Conservation (phyloP, 208 protist genomes). For the Leptomonas seymouri region DNA sequence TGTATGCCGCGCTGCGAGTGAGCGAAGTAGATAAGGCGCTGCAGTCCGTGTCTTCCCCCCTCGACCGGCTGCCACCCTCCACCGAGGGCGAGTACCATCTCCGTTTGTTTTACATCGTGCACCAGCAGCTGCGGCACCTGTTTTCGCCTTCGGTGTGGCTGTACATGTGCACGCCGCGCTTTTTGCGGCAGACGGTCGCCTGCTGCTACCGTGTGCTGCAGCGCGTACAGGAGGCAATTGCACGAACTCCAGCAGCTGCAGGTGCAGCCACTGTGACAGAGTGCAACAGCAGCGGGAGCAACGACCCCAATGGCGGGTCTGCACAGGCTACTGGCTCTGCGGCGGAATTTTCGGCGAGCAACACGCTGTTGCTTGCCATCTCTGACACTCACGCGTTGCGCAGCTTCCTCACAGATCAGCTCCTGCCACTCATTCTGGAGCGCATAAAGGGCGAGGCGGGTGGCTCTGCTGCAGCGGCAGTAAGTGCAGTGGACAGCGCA, state of each 20-base stretch:
- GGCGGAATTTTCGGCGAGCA: background rate
- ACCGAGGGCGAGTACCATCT: constrained; percentile 21
- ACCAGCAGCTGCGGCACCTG: constrained; percentile 34
- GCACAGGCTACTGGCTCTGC: background rate
- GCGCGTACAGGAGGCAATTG: constrained; percentile 27
- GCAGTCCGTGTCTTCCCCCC: constrained; percentile 26
- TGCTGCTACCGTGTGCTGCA: constrained; percentile 35
- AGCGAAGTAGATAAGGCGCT: constrained; percentile 57
- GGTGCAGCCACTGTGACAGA: background rate
- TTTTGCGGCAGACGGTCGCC: constrained; percentile 28
- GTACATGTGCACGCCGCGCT: constrained; percentile 31
- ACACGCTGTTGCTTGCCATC: constrained; percentile 26
- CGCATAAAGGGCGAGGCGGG: constrained; percentile 1
- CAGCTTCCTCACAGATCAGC: constrained; percentile 16
- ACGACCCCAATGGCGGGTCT: background rate
- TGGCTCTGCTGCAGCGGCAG: background rate
- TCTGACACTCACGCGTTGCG: constrained; percentile 25
- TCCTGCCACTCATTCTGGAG: constrained; percentile 19
- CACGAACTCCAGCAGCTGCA: background rate
- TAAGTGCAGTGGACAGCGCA: no score
- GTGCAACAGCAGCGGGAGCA: background rate
- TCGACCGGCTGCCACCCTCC: constrained; percentile 24
- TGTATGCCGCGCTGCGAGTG: constrained; percentile 71
- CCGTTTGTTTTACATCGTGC: constrained; percentile 30
- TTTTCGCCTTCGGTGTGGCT: constrained; percentile 29